A percentile compares a stretch with the other conserved stretches of the same genome.
Evolutionary conservation across 2,329 filamentous ascomycete species (phyloP).

Genomic region (Trichoderma sp.): DNA sequence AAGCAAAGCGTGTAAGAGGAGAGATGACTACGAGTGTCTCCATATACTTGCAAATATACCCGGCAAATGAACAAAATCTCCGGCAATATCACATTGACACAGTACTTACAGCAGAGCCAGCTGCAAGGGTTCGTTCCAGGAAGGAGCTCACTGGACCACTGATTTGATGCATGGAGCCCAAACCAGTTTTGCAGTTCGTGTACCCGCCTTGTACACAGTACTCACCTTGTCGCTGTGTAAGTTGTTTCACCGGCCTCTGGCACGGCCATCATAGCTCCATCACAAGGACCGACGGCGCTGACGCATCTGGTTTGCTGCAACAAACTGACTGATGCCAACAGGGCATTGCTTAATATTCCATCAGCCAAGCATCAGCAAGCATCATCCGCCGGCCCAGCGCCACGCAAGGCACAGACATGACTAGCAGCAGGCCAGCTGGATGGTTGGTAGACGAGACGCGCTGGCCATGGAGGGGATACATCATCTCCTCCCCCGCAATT

Average conservation of each 20-base stretch:
- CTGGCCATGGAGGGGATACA: not conserved
- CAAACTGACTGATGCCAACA: not conserved
- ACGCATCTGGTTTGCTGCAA: not conserved
- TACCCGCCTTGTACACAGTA: not conserved
- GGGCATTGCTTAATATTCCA: not conserved
- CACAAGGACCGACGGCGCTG: not conserved
- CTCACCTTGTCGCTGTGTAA: too few relatives aligned
- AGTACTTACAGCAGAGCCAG: not conserved
- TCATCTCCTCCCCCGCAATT: constrained; percentile 21
- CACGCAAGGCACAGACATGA: constrained; percentile 18
- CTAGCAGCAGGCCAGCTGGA: not conserved
- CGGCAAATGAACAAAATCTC: not conserved
- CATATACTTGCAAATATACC: not conserved
- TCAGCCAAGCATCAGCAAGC: not conserved
- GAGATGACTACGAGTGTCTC: not conserved
- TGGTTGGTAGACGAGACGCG: not conserved
- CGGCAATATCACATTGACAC: not conserved
- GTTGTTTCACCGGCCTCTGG: not conserved
- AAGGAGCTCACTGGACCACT: constrained; percentile 8
- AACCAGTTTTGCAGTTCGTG: not conserved
- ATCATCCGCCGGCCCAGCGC: constrained; percentile 3
- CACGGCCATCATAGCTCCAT: not conserved
- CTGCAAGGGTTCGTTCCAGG: constrained; percentile 6
- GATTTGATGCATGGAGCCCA: not conserved
- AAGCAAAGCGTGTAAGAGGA: not conserved